These are phyloP conservation scores for Phycomyces blakesleeanus DNA, from an alignment of 192 early-diverging fungal species.

Conservation along the genomic window DNA sequence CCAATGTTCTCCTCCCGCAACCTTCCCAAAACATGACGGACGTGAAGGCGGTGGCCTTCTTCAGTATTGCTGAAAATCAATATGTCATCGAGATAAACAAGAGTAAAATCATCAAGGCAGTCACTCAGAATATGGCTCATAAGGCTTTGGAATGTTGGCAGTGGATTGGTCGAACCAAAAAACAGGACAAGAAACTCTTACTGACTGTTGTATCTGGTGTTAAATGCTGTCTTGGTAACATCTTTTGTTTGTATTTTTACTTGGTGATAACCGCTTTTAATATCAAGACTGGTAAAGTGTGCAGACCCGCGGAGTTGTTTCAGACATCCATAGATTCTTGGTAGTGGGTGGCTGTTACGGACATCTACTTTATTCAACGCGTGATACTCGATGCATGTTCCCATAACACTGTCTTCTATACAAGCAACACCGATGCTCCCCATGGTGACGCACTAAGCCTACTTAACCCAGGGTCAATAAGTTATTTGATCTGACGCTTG, in stretches of 20 bases:
- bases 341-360: conserved; percentile 46
- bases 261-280: conserved; percentile 41
- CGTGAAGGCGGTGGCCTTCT: conserved; percentile 34
- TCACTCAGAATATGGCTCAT: conserved; percentile 2
- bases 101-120: conserved; percentile 5
- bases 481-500: conserved; percentile 3
- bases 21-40: conserved; percentile 3
- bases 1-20: conserved; percentile 12
- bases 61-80: conserved; percentile 29
- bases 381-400: conserved; percentile 42
- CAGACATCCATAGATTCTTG: conserved; percentile 42
- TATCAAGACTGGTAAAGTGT: conserved; percentile 44
- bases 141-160: conserved; percentile 16
- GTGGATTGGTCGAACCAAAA: conserved; percentile 27
- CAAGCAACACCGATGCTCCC: conserved; percentile 39
- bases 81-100: conserved; percentile 49
- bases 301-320: conserved; percentile 21
- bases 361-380: conserved; percentile 43
- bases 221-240: conserved; percentile 37
- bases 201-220: conserved; percentile 5
- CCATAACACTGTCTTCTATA: conserved; percentile 1
- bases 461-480: conserved; percentile 41
- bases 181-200: conserved; percentile 24
- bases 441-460: conserved; percentile 30
- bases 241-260: conserved; percentile 35